phyloP scores from a whole-genome alignment of 306 rosid species.

The Acacia acuminata region DNA sequence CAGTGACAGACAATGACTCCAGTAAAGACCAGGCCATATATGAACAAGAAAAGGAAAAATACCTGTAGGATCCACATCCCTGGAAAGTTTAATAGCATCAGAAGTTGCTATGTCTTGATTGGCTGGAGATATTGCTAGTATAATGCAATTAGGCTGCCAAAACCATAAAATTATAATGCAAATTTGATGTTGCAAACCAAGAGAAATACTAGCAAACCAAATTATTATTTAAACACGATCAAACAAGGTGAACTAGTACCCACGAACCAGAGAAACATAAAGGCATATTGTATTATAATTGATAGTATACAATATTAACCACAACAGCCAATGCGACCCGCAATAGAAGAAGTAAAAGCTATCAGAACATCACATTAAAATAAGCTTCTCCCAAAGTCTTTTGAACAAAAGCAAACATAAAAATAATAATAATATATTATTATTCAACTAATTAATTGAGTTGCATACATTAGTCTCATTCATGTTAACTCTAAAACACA shows the following conservation, averaged over 20 bases:
- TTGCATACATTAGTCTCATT: not conserved
- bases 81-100: conserved; percentile 75
- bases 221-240: not conserved
- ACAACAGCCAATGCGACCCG: not conserved
- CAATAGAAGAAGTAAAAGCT: not conserved
- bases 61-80: conserved; percentile 79
- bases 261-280: conserved; percentile 7
- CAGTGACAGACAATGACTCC: not conserved
- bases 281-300: not conserved
- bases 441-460: not conserved
- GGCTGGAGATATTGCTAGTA: conserved; percentile 77
- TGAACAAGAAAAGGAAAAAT: not conserved
- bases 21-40: not conserved
- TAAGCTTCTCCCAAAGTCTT: not conserved
- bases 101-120: conserved; percentile 81
- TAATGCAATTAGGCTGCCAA: conserved; percentile 66
- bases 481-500: not conserved
- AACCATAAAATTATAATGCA: conserved; percentile 17
- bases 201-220: not conserved
- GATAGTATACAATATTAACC: not conserved
- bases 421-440: not conserved
- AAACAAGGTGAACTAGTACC: not conserved
- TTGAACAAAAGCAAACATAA: not conserved
- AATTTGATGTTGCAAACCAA: not conserved
- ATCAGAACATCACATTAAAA: not conserved